phyloP scores from a whole-genome alignment of 148 eudicot genomes.

The Beta vulgaris region DNA sequence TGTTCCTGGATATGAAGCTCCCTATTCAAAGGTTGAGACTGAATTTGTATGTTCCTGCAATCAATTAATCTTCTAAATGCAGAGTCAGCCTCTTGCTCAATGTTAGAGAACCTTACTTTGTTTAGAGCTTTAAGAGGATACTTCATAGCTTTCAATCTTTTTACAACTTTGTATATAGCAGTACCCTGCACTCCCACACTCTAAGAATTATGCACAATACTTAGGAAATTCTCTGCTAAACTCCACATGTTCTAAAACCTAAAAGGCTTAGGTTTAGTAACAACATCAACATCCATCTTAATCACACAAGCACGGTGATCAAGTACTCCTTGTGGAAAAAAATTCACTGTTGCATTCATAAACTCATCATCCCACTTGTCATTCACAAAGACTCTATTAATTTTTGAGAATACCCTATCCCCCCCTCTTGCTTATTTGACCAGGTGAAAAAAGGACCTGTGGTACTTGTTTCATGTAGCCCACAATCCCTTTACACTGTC shows the following conservation, averaged over 20 bases:
- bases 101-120: background rate
- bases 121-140: background rate
- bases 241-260: background rate
- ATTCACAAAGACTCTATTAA: background rate
- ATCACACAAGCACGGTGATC: no score
- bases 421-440: background rate
- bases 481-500: background rate
- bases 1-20: background rate
- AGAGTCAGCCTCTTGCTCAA: no score
- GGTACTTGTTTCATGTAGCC: background rate
- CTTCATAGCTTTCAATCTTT: background rate
- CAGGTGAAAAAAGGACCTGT: background rate
- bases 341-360: background rate
- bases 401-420: background rate
- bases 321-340: background rate
- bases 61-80: no score
- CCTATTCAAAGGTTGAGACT: no score
- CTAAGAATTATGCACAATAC: background rate
- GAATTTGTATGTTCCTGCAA: no score
- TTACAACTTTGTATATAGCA: background rate
- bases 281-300: no score
- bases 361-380: background rate
- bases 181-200: background rate
- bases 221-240: background rate
- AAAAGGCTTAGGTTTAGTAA: background rate